phyloP scores from a whole-genome alignment of 1,284 basidiomycete genomes.

The Cryptococcus sp. region DNA sequence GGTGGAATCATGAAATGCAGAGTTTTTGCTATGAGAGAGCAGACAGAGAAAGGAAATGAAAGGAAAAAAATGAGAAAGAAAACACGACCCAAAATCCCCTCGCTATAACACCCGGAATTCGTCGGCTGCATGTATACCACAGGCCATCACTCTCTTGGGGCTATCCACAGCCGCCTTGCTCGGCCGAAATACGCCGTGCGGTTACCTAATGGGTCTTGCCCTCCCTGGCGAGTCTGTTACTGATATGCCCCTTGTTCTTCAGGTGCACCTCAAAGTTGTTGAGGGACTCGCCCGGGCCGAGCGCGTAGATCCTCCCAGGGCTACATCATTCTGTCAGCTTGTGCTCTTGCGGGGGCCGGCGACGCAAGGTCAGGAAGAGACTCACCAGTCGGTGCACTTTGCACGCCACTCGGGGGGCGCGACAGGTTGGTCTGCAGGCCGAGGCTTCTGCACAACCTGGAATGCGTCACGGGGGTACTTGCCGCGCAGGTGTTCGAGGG shows the following conservation, averaged over 20 bases:
- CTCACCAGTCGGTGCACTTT: conserved; percentile 80
- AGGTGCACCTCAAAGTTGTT: conserved; percentile 92
- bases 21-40: no score
- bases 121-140: no score
- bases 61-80: no score
- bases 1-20: no score
- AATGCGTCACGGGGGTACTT: conserved; percentile 81
- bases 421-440: conserved; percentile 54
- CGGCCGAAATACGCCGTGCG: no score
- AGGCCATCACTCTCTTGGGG: no score
- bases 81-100: no score
- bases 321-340: conserved; percentile 10
- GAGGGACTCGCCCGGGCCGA: conserved; percentile 84
- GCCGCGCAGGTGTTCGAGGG: conserved; percentile 63
- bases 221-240: conserved; percentile 54
- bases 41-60: no score
- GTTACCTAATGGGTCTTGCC: conserved; percentile 4
- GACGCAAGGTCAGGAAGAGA: not conserved
- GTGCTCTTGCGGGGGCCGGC: not conserved
- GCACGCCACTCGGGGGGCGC: conserved; percentile 78
- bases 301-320: conserved; percentile 73
- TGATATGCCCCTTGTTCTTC: conserved; percentile 67
- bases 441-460: conserved; percentile 62
- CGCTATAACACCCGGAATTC: no score
- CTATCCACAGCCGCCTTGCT: no score